phyloP scores from a whole-genome alignment of 1,284 basidiomycete species.

The Athelia sp. region DNA sequence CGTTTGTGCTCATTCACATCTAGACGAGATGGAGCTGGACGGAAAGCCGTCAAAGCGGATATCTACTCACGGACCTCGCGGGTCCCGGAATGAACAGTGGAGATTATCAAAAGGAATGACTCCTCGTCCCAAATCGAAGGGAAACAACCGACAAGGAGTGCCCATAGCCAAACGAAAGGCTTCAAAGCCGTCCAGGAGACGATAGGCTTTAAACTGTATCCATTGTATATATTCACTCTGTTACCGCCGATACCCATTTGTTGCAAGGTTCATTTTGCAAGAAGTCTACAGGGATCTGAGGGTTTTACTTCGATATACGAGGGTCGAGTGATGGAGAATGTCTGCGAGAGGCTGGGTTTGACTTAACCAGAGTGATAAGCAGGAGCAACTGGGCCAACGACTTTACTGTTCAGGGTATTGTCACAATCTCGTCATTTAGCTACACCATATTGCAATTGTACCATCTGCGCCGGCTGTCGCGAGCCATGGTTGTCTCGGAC shows the following conservation, averaged over 20 bases:
- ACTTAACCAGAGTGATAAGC: too few relatives aligned
- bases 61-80: constrained; percentile 71
- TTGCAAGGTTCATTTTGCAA: constrained; percentile 1
- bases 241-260: constrained; percentile 12
- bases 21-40: constrained; percentile 57
- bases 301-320: too few relatives aligned
- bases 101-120: constrained; percentile 65
- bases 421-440: constrained; percentile 28
- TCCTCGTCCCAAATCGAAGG: constrained; percentile 40
- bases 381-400: neutral
- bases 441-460: constrained; percentile 84
- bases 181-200: constrained; percentile 64
- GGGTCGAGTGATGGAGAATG: too few relatives aligned
- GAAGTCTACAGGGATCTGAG: too few relatives aligned
- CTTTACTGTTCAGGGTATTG: constrained; percentile 6
- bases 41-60: constrained; percentile 32
- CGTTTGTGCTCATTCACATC: constrained; percentile 4
- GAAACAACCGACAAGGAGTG: constrained; percentile 65
- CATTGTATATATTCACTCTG: constrained; percentile 8
- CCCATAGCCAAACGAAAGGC: constrained; percentile 55
- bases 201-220: constrained; percentile 31
- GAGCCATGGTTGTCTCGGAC: constrained; percentile 88
- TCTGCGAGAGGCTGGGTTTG: too few relatives aligned
- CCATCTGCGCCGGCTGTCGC: constrained; percentile 94
- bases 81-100: constrained; percentile 71